These are phyloP conservation scores for Nicotiana benthamiana DNA, from an alignment of 257 asterid species.

Conservation along the genomic window DNA sequence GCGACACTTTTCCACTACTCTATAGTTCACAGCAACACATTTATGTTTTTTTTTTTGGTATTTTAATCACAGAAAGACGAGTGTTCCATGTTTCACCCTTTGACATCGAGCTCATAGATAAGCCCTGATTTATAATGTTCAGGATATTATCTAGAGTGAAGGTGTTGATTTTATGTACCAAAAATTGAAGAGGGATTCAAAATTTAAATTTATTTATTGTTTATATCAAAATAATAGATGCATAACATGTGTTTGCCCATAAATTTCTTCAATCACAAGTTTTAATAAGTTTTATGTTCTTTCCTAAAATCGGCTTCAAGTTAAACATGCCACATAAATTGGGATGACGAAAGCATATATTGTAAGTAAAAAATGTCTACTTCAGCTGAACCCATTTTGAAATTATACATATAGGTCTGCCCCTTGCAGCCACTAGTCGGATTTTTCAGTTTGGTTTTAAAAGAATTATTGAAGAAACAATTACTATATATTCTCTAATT, in stretches of 20 bases:
- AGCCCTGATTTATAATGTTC: neutral
- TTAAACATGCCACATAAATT: no score
- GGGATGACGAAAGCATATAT: no score
- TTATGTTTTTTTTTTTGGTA: neutral
- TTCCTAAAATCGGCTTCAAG: no score
- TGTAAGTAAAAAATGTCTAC: neutral
- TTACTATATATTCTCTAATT: neutral
- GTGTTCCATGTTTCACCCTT: neutral
- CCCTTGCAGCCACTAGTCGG: neutral
- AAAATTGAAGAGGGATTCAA: no score
- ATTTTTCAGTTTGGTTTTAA: neutral
- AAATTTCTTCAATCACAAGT: no score
- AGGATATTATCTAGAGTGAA: neutral
- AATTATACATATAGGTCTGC: neutral
- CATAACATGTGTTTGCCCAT: neutral
- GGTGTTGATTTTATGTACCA: neutral
- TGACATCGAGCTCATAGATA: neutral
- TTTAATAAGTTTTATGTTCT: no score
- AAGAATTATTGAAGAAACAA: neutral
- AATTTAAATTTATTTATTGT: no score
- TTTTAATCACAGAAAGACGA: neutral
- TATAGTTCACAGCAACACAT: neutral
- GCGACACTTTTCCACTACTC: neutral
- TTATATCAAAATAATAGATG: no score
- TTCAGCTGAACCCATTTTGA: neutral